A percentile compares a stretch with the other conserved stretches of the same genome.
phyloP scores from a whole-genome alignment of 805 yeast genomes.

The Wickerhamomyces rabaulensis region DNA sequence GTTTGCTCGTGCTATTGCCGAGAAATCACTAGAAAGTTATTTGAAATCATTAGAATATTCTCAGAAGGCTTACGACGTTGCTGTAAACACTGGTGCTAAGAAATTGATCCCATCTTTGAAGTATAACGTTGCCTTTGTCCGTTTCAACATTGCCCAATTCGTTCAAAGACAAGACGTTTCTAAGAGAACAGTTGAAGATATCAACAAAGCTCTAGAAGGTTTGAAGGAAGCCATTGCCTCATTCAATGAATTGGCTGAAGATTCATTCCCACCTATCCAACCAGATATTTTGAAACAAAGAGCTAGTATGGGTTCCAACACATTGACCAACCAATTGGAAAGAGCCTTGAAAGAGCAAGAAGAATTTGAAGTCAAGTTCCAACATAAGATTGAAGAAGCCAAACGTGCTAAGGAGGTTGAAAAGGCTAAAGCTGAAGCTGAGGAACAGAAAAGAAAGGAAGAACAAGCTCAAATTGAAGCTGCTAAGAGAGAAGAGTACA shows the following conservation, averaged over 20 bases:
- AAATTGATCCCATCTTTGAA: conserved; percentile 42
- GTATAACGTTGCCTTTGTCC: conserved; percentile 80
- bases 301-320: conserved; percentile 77
- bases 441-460: conserved; percentile 36
- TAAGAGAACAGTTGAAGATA: conserved; percentile 57
- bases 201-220: conserved; percentile 50
- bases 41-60: conserved; percentile 60
- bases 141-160: conserved; percentile 83
- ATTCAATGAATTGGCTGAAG: conserved; percentile 56
- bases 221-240: conserved; percentile 56
- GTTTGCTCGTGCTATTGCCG: conserved; percentile 71
- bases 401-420: conserved; percentile 45
- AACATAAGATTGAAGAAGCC: conserved; percentile 68
- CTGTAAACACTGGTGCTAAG: conserved; percentile 25
- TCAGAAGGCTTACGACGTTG: conserved; percentile 44
- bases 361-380: conserved; percentile 53
- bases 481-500: conserved; percentile 37
- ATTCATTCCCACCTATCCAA: conserved; percentile 68
- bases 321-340: conserved; percentile 67
- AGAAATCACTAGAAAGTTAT: conserved; percentile 57
- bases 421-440: conserved; percentile 44
- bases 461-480: conserved; percentile 46
- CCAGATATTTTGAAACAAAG: conserved; percentile 77
- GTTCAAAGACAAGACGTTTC: conserved; percentile 55
- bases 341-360: conserved; percentile 68